These are phyloP conservation scores for Gryganskiella cystojenkinii DNA, from an alignment of 192 early-diverging fungal genomes.

Conservation along the genomic window DNA sequence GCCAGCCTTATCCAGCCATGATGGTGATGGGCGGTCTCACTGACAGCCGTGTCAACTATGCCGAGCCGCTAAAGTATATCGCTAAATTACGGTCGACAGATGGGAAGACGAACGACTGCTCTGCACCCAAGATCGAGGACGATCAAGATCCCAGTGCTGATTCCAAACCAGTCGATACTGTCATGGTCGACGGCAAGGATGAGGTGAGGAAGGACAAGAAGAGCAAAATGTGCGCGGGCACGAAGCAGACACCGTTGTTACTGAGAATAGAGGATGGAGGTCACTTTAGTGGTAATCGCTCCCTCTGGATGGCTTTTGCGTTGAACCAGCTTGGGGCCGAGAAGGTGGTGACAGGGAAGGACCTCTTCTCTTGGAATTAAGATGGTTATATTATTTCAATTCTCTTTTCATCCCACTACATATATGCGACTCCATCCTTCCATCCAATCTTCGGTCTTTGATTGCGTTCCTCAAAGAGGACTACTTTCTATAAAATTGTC, in stretches of 20 bases:
- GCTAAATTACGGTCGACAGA: conserved; percentile 44
- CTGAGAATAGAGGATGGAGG: conserved; percentile 46
- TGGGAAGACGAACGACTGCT: conserved; percentile 50
- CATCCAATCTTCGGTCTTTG: too few relatives aligned
- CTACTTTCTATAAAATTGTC: too few relatives aligned
- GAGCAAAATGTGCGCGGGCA: conserved; percentile 25
- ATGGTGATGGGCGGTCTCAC: conserved; percentile 41
- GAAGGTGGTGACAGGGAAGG: conserved; percentile 10
- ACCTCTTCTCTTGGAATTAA: too few relatives aligned
- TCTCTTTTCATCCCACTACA: too few relatives aligned
- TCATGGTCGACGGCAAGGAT: not conserved
- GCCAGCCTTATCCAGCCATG: conserved; percentile 46
- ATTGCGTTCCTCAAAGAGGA: too few relatives aligned
- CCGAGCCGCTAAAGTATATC: conserved; percentile 48
- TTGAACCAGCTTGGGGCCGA: conserved; percentile 28
- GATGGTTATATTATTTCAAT: too few relatives aligned
- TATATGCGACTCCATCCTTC: too few relatives aligned
- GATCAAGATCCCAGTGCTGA: not conserved
- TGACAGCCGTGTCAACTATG: conserved; percentile 32
- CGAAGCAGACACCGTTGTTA: conserved; percentile 38
- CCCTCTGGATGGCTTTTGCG: conserved; percentile 52
- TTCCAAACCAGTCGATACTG: too few relatives aligned
- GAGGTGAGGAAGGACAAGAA: not conserved
- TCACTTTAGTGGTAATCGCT: conserved; percentile 24
- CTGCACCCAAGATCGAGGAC: conserved; percentile 2